Conservation (phyloP, 768 basidiomycete genomes). For the Russula emetica region DNA sequence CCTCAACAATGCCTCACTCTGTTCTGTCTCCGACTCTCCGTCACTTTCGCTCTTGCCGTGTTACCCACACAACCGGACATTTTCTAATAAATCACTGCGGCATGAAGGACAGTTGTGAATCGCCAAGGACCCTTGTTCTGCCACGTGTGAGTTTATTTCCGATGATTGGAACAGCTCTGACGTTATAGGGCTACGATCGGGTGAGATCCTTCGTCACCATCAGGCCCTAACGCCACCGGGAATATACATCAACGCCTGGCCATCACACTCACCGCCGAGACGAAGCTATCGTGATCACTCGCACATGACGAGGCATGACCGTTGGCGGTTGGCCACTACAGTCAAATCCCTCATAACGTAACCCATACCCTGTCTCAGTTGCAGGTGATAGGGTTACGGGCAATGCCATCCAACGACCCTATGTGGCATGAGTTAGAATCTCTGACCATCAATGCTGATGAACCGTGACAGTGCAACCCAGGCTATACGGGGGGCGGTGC, state of each 20-base stretch:
- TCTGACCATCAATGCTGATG: no score
- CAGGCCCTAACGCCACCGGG: neutral
- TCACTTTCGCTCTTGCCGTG: neutral
- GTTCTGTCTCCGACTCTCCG: no score
- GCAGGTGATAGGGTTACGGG: no score
- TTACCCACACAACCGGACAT: conserved; percentile 13
- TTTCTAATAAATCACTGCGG: conserved; percentile 2
- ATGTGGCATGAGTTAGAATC: no score
- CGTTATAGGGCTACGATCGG: conserved; percentile 2
- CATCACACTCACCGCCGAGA: neutral
- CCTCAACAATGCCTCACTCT: neutral
- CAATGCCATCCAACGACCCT: no score
- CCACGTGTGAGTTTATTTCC: neutral
- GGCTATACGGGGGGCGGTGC: no score
- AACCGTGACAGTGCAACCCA: no score
- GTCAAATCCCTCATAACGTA: no score
- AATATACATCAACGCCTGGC: neutral
- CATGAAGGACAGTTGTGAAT: neutral
- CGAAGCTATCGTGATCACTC: neutral
- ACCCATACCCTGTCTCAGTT: no score
- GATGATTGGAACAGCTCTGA: neutral
- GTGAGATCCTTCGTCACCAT: neutral
- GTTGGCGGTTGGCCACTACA: neutral
- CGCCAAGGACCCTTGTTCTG: neutral
- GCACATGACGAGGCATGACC: neutral